Evolutionary conservation across 768 basidiomycete genomes (phyloP), one percentile per base, ranked within the genome.

Genomic region (Pholiota molesta): DNA sequence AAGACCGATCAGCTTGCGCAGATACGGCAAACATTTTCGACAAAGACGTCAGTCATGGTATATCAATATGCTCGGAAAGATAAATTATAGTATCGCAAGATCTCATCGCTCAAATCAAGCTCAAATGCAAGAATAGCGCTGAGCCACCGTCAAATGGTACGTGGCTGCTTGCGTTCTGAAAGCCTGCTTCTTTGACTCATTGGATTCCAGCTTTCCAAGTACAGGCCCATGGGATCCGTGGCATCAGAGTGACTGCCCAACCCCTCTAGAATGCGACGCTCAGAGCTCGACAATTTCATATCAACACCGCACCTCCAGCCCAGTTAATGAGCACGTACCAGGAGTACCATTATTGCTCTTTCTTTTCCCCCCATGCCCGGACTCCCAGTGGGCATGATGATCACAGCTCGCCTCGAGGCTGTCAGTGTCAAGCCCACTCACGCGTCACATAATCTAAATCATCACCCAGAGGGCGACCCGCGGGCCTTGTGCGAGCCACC

Each of bases 171-270:
- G 42, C 17, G 17, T 16, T 19, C 47, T 26, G 5, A 19, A 49
- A 21, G 47, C 21, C 14, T 37, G 47, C 21, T 49, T 49, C 47
- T 49, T 49, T 49, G 47, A 49, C 47, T 49, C 21, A 49, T 45
- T 21, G n/a, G 19, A 45, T 9, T 45, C 47, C 19, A 49, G 26
- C 2, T 14, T 9, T 45, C 47, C 19, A 49, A 49, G 21, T 14
- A 49, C 19, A 49, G 14, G n/a, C n/a, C 47, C 47, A 49, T 49
- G 47, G 47, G 23, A 49, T 49, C 47, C 47, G 47, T 28, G 47
- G 47, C 31, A 31, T 31, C 31, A 31, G 31, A 31, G 31, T 19
- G 23, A 9, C 16, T 44, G 42, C 42, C n/a, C 16, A 21, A 19
- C 21, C 7, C 21, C 0, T 21, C 42, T n/a, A 44, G n/a, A 19